These are phyloP conservation scores for Penicillium digitatum DNA, from an alignment of 2,329 filamentous ascomycete genomes.

Conservation along the genomic window DNA sequence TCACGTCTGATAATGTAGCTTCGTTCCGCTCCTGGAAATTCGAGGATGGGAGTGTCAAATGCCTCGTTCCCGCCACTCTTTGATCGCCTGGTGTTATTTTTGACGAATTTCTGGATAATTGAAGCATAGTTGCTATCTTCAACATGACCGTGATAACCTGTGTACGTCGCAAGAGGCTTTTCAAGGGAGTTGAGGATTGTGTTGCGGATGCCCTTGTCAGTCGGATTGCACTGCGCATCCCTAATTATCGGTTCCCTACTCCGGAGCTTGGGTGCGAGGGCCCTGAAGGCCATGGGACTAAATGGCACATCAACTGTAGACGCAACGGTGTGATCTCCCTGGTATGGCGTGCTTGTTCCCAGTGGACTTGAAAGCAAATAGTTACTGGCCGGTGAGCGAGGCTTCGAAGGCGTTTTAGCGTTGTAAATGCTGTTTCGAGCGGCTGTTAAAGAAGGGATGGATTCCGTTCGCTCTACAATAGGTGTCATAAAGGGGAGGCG, in stretches of 20 bases:
- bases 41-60: conserved; percentile 59
- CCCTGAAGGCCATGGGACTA: conserved; percentile 39
- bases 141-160: conserved; percentile 74
- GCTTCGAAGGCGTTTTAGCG: conserved; percentile 74
- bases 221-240: conserved; percentile 82
- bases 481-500: conserved; percentile 97
- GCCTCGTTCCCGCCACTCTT: conserved; percentile 57
- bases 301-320: conserved; percentile 35
- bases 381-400: conserved; percentile 30
- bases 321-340: conserved; percentile 41
- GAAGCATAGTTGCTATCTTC: conserved; percentile 61
- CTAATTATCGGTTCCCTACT: conserved; percentile 65
- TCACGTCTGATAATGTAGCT: conserved; percentile 78
- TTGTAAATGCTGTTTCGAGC: conserved; percentile 57
- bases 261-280: conserved; percentile 22
- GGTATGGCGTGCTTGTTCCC: conserved; percentile 58
- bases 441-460: conserved; percentile 60
- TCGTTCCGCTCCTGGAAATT: conserved; percentile 61
- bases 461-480: conserved; percentile 92
- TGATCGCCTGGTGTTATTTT: conserved; percentile 54
- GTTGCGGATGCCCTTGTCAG: conserved; percentile 69
- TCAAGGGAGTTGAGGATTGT: conserved; percentile 71
- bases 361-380: conserved; percentile 67
- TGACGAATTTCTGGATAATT: conserved; percentile 80
- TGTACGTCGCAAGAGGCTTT: conserved; percentile 68